phyloP scores from a whole-genome alignment of 441 rosid species.

The Mallotus repandus region DNA sequence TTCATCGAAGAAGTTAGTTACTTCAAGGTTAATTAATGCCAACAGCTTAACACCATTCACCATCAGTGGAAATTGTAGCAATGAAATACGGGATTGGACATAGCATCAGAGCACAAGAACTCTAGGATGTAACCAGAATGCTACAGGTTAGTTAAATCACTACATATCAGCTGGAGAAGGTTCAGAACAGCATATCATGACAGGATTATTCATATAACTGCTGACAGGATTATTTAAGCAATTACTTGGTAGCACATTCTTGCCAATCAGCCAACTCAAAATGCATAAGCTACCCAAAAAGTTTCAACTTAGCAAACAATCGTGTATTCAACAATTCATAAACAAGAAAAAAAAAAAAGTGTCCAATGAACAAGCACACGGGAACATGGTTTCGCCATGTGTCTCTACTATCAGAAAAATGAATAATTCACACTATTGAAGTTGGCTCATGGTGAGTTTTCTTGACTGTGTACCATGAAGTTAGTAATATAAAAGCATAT shows the following conservation, averaged over 20 bases:
- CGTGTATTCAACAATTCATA: background rate
- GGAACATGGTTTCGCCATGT: background rate
- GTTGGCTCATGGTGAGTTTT: background rate
- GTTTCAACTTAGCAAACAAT: background rate
- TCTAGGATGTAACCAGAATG: background rate
- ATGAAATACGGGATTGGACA: background rate
- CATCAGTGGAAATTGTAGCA: background rate
- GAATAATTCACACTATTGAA: background rate
- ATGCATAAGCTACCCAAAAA: too few species aligned
- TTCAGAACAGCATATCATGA: background rate
- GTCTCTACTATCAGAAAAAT: background rate
- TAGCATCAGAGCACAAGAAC: background rate
- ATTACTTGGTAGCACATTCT: too few species aligned
- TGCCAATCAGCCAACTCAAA: too few species aligned
- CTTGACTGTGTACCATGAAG: background rate
- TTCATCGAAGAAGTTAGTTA: background rate
- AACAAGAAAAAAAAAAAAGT: background rate
- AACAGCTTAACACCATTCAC: background rate
- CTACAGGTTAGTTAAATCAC: background rate
- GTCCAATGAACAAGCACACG: background rate
- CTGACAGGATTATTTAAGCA: background rate
- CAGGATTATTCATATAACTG: constrained; percentile 5
- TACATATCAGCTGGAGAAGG: background rate
- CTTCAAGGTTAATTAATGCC: background rate
- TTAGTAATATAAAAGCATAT: background rate